A percentile compares a stretch with the other conserved stretches of the same genome.
Conservation (phyloP, 257 asterid genomes). For the Gentiana dahurica region DNA sequence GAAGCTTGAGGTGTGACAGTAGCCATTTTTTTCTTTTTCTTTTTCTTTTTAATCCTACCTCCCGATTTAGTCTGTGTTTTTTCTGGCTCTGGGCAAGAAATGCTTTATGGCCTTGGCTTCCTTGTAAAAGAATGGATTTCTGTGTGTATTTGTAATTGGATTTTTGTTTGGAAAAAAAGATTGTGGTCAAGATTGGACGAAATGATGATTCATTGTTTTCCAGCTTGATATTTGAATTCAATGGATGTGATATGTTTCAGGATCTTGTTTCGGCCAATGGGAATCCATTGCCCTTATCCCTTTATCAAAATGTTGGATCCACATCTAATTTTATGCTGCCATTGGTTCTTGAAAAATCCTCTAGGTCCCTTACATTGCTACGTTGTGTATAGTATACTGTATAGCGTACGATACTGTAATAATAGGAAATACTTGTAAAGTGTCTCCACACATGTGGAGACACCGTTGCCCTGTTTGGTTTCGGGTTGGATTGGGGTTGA, state of each 20-base stretch:
- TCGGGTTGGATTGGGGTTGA: too few relatives aligned
- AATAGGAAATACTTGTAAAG: too few relatives aligned
- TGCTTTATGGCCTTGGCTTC: not conserved
- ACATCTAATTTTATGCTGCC: not conserved
- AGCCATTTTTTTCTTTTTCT: conserved; percentile 44
- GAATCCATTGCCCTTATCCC: conserved; percentile 50
- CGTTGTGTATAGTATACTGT: too few relatives aligned
- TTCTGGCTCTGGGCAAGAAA: conserved; percentile 2
- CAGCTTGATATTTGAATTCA: conserved; percentile 33
- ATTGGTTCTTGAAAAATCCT: too few relatives aligned
- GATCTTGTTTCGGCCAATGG: conserved; percentile 43
- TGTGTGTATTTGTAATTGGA: conserved; percentile 31
- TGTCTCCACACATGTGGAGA: too few relatives aligned
- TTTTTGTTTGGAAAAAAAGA: conserved; percentile 2
- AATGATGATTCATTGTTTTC: conserved; percentile 22
- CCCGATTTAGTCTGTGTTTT: not conserved
- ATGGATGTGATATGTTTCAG: conserved; percentile 35
- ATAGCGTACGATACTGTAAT: too few relatives aligned
- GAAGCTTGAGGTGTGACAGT: conserved; percentile 70
- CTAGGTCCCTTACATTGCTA: too few relatives aligned
- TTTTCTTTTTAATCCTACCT: not conserved
- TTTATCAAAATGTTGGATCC: conserved; percentile 28
- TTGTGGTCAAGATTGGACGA: conserved; percentile 44
- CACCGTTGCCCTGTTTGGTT: too few relatives aligned
- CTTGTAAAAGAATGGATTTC: conserved; percentile 9